Evolutionary conservation across 192 early-diverging fungal genomes (phyloP).

Genomic region (Phycomyces nitens): DNA sequence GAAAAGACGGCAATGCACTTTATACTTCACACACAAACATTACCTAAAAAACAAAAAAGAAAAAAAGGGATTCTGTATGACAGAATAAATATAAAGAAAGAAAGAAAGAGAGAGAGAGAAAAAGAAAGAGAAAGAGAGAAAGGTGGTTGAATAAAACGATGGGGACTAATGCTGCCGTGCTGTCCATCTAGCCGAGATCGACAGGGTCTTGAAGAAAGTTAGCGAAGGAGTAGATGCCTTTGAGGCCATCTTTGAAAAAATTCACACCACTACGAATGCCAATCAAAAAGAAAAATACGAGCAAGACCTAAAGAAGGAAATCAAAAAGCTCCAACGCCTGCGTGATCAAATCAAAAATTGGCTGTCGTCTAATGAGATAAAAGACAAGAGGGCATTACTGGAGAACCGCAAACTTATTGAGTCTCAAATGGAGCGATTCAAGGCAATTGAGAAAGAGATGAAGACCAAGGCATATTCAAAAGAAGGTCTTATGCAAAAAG

Average conservation of each 20-base stretch:
- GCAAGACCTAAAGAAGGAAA: conserved; percentile 95
- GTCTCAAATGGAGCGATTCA: conserved; percentile 99
- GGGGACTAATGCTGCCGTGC: too few relatives aligned
- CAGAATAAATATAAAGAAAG: too few relatives aligned
- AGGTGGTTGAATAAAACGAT: too few relatives aligned
- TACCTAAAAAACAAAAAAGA: too few relatives aligned
- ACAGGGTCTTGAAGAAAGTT: conserved; percentile 92
- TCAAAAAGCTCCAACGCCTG: conserved; percentile 95
- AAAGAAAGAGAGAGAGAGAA: too few relatives aligned
- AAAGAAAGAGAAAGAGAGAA: too few relatives aligned
- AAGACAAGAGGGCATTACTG: conserved; percentile 87
- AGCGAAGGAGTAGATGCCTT: conserved; percentile 94
- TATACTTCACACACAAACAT: too few relatives aligned
- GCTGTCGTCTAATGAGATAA: conserved; percentile 92
- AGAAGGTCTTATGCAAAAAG: conserved; percentile 79
- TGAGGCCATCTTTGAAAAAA: conserved; percentile 87
- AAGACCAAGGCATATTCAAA: conserved; percentile 99
- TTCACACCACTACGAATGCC: conserved; percentile 70
- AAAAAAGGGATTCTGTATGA: too few relatives aligned
- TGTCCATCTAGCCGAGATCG: conserved; percentile 82
- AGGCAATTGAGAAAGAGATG: conserved; percentile 96
- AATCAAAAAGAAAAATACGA: conserved; percentile 98
- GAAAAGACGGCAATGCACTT: too few relatives aligned
- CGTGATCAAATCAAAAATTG: conserved; percentile 99
- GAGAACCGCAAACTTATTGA: conserved; percentile 96